Percentiles rank a stretch among this genome's conserved stretches.
Evolutionary conservation across 2,329 filamentous ascomycete species (phyloP).

Genomic region (Cladophialophora carrionii): DNA sequence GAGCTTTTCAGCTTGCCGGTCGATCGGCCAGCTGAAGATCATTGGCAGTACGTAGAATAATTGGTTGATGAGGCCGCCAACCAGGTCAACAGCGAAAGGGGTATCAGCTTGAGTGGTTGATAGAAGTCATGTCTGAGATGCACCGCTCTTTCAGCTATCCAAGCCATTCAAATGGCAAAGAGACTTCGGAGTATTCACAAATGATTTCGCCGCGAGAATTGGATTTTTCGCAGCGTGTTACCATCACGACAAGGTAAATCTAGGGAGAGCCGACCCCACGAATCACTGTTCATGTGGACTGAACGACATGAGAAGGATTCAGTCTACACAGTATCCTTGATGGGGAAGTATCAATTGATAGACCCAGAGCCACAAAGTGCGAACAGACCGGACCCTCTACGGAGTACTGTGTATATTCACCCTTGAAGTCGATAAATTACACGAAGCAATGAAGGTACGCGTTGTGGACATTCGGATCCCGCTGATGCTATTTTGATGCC

Average conservation of each 20-base stretch:
- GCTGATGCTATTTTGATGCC: slow-evolving; percentile 18
- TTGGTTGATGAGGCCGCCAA: slow-evolving; percentile 13
- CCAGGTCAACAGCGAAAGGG: not conserved
- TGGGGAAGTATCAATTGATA: slow-evolving; percentile 2
- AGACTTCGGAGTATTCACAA: not conserved
- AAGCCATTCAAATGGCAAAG: not conserved
- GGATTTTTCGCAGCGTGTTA: not conserved
- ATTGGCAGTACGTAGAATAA: slow-evolving; percentile 9
- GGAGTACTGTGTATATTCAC: not conserved
- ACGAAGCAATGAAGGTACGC: not conserved
- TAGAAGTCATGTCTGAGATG: not conserved
- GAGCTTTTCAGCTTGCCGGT: slow-evolving; percentile 22
- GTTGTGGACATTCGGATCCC: not conserved
- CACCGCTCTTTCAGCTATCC: not conserved
- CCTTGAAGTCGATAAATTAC: not conserved
- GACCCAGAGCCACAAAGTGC: not conserved
- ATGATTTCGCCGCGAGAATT: not conserved
- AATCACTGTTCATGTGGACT: not conserved
- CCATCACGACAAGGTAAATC: not conserved
- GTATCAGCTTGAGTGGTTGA: not conserved
- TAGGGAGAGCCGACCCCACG: not conserved
- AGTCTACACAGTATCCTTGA: not conserved
- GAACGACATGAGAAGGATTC: not conserved
- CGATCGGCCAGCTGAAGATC: not conserved
- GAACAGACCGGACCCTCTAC: too few species aligned